Base-by-base conservation (phyloP, 2,329 filamentous ascomycete genomes). In the Epichloe aotearoae region DNA sequence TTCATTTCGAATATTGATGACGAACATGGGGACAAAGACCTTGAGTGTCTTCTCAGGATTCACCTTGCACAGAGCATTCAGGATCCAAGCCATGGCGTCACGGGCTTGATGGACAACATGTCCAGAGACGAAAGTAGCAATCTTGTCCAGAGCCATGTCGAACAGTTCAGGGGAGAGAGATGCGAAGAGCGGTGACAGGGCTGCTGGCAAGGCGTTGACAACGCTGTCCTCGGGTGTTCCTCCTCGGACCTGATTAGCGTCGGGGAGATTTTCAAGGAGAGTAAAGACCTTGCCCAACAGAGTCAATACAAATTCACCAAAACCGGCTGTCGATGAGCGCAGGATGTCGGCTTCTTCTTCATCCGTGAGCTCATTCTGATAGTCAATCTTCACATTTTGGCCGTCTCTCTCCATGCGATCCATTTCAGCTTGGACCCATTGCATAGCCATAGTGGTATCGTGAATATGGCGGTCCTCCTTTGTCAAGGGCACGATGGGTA, bases 31-130 rank as follows among this genome's bases (percentile, higher is more conserved):
- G 34, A 98, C 77, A 50, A 98, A 86, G 14, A 88, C 81, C 63
- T 90, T 93, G 47, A 98, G 74, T 0, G 93, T 89, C 70, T 96
- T 96, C 64, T 91, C 83, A 0, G 94, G 90, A 59, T 94, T 88
- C 58, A 95, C 88, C 69, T 97, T 97, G 75, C 93, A 95, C 23
- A 98, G 75, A 0, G 88, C 87, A 66, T 96, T 97, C 69, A 91
- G 87, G 50, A 97, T 97, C 76, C 95, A 98, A 1, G 94, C 93
- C 86, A 98, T 96, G 7, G 93, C 91, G 73, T 98, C 93, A 57
- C 91, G 77, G 49, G 93, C 91, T 68, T 97, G 93, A 60, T 98
- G 90, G 17, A 98, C 91, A 46, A 98, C 93, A 69, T 97, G 93
- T 55, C 87, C 87, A 1, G 86, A 84, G 26, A 96, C 86, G 64